These are phyloP conservation scores for Solanum bulbocastanum DNA, from an alignment of 257 asterid genomes.

Conservation along the genomic window DNA sequence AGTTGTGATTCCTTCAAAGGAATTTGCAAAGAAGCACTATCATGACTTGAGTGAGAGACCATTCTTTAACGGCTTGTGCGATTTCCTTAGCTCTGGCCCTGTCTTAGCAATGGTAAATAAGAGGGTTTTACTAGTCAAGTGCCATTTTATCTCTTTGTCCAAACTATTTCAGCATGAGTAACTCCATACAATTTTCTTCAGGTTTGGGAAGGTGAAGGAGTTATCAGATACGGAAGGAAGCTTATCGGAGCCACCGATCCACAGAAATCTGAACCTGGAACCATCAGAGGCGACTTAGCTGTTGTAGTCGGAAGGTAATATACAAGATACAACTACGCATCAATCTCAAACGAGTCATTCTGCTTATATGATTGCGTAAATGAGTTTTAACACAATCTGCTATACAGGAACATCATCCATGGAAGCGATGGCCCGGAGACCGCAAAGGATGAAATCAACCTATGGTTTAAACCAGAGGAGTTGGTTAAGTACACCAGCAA, in stretches of 20 bases:
- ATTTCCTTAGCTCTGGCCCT: conserved; percentile 99
- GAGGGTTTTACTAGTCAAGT: conserved; percentile 6
- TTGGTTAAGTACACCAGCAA: conserved; percentile 73
- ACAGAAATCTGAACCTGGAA: conserved; percentile 99
- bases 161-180: not conserved
- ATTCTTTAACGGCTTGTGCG: conserved; percentile 85
- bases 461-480: conserved; percentile 94
- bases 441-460: conserved; percentile 91
- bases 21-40: conserved; percentile 78
- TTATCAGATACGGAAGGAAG: conserved; percentile 84
- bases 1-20: conserved; percentile 78
- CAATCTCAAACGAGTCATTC: not conserved
- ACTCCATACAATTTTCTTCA: conserved; percentile 6
- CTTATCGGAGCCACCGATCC: conserved; percentile 99
- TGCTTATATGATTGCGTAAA: not conserved
- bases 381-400: not conserved
- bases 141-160: not conserved
- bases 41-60: conserved; percentile 95
- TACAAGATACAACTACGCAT: not conserved
- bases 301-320: conserved; percentile 83
- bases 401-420: conserved; percentile 78
- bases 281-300: conserved; percentile 96
- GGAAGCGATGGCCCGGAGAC: conserved; percentile 99
- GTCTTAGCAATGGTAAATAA: conserved; percentile 93
- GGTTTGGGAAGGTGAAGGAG: conserved; percentile 99